phyloP scores from a whole-genome alignment of 768 basidiomycete species.

The Russula earlei region DNA sequence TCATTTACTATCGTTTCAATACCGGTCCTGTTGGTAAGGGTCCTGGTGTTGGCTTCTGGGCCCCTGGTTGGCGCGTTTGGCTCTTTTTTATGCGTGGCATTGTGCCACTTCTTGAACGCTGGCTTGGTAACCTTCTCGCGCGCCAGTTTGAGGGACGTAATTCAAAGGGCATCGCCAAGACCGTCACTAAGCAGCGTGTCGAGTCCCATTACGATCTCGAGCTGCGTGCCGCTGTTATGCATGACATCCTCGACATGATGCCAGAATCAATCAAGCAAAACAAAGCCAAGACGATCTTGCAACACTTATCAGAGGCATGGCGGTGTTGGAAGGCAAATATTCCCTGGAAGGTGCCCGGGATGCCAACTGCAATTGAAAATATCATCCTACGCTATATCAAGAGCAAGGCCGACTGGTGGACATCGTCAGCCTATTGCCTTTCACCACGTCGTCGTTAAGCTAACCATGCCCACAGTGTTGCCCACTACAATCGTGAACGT shows the following conservation, averaged over 20 bases:
- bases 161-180: conserved; percentile 93
- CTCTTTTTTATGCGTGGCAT: conserved; percentile 99
- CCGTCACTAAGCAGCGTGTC: conserved; percentile 97
- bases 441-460: neutral
- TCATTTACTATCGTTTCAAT: conserved; percentile 99
- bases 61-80: conserved; percentile 99
- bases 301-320: conserved; percentile 98
- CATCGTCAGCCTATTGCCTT: conserved; percentile 49
- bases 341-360: conserved; percentile 99
- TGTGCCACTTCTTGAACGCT: conserved; percentile 92
- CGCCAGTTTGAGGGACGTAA: conserved; percentile 98
- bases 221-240: conserved; percentile 97
- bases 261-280: conserved; percentile 99
- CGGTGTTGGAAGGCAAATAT: conserved; percentile 96
- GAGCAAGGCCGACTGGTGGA: conserved; percentile 99
- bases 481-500: conserved; percentile 96
- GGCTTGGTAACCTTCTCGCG: conserved; percentile 94
- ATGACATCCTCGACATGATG: conserved; percentile 99
- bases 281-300: conserved; percentile 98
- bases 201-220: conserved; percentile 99
- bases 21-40: conserved; percentile 99
- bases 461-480: conserved; percentile 44
- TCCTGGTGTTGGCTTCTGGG: conserved; percentile 99
- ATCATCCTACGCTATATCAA: conserved; percentile 99
- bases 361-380: conserved; percentile 99